phyloP scores from a whole-genome alignment of 2,329 filamentous ascomycete species.

The Apiospora hydei region DNA sequence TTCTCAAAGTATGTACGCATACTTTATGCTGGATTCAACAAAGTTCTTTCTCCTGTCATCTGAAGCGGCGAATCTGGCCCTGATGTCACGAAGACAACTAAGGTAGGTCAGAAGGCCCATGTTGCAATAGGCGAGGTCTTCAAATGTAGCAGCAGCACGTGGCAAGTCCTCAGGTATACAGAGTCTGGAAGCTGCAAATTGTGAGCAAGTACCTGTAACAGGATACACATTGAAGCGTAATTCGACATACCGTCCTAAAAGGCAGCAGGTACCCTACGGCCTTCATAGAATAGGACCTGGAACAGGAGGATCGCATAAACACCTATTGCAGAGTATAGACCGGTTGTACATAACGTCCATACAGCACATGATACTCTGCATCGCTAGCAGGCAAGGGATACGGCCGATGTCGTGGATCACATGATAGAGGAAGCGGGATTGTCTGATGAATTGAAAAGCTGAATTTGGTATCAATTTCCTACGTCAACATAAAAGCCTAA shows the following conservation, averaged over 20 bases:
- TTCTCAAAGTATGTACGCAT: too few species aligned
- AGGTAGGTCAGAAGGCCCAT: not conserved
- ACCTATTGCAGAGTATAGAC: not conserved
- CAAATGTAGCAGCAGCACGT: not conserved
- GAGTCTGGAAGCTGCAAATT: not conserved
- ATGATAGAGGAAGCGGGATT: not conserved
- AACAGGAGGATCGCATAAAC: not conserved
- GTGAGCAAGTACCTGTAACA: not conserved
- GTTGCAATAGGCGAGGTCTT: not conserved
- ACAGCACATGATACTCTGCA: not conserved
- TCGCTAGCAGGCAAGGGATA: not conserved
- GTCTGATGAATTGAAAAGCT: not conserved
- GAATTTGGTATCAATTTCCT: conserved; percentile 10
- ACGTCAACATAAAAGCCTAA: not conserved
- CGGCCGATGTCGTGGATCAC: not conserved
- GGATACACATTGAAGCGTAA: not conserved
- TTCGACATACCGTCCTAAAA: not conserved
- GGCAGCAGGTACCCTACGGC: too few species aligned
- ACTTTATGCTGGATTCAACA: too few species aligned
- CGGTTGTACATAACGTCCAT: not conserved
- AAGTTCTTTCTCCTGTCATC: too few species aligned
- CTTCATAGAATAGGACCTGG: not conserved
- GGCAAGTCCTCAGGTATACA: not conserved
- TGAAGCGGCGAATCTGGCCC: too few species aligned
- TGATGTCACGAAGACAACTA: not conserved